Evolutionary conservation across 768 basidiomycete genomes (phyloP), one percentile per base, ranked within the genome.

Genomic region (Mycena polygramma): DNA sequence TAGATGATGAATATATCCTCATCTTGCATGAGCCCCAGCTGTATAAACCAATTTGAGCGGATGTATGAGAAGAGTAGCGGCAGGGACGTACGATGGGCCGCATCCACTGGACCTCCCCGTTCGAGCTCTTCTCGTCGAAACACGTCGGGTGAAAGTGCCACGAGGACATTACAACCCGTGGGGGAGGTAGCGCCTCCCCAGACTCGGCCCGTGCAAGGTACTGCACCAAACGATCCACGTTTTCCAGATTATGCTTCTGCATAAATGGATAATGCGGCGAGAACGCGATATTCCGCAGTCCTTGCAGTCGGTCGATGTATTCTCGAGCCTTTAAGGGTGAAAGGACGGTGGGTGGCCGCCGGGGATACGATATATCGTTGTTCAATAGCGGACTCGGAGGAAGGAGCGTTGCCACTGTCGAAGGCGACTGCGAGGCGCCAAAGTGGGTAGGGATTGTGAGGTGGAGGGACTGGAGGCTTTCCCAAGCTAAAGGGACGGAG

Each of bases 1-100:
- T 61, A 72, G 39, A 72, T 68, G 39, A 72, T 57, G 64, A 72
- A 72, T 7, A 70, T 36, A 19, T 68, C 68, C n/a, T 72, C 20
- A 13, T 69, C 63, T 41, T 20, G 59, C 54, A 72, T 54, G 36
- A 72, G 52, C 4, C 64, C 39, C 26, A 72, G 22, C 71, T 72
- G 11, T 59, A 11, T 45, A 53, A 11, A 41, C 19, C 3, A 30
- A 51, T 13, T 17, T 26, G 14, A 24, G 4, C 39, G 22, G 24
- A 2, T 24, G 36, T 10, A 8, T 2, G 10, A n/a, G n/a, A 26
- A 17, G 48, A 1, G 6, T 30, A 30, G 6, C 35, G 15, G 17
- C 37, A 17, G 14, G 10, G 13, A 24, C 57, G 35, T 20, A 68
- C 66, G 10, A 68, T 45, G 14, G 66, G 66, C 22, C 66, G 66